Evolutionary conservation across 1,139 yeast species (phyloP), one percentile per base, ranked within the genome.

Genomic region (Chernovozyma aurita): DNA sequence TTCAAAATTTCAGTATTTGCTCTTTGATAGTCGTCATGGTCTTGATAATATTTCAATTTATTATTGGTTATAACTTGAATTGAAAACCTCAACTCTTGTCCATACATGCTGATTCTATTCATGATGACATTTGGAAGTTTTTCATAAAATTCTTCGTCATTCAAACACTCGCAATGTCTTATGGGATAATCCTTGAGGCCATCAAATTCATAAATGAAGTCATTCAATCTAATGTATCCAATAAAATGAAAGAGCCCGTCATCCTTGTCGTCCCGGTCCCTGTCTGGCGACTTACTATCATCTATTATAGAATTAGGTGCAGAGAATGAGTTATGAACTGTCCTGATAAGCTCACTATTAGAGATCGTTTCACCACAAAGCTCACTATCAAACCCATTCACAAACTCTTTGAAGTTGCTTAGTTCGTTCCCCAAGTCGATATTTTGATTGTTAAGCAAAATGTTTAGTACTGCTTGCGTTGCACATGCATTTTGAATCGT

Each of bases 401-500:
- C 76, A 53, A 81, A 81, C 35, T 60, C 58, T 41, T 65, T 67
- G 54, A 81, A 76, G 35, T 72, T 67, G 3, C 46, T 26, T 37
- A 81, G 57, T 32, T 73, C 78, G 0, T 60, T 56, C 1, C 88
- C 87, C 6, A 80, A 42, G 2, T 67, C 64, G 14, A 77, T 43
- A 3, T 52, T 57, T 15, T 62, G 64, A 28, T 53, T 52, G 44
- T 70, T 70, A 42, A 81, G 51, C 36, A 81, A 57, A 11, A 79
- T 57, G 40, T 80, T 78, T 39, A 81, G 59, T n/a, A 81, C 80
- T 0, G 88, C 88, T 49, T 78, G 85, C 1, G 88, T 81, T n/a
- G 84, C 88, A 56, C 88, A 81, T 1, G 88, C 86, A 50, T 81
- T 79, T 46, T 78, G 80, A 35, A 80, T 78, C 26, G 76, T 74